A percentile compares a stretch with the other conserved stretches of the same genome.
Evolutionary conservation across 2,329 filamentous ascomycete genomes (phyloP).

Genomic region (Ophiocordyceps robertsii): DNA sequence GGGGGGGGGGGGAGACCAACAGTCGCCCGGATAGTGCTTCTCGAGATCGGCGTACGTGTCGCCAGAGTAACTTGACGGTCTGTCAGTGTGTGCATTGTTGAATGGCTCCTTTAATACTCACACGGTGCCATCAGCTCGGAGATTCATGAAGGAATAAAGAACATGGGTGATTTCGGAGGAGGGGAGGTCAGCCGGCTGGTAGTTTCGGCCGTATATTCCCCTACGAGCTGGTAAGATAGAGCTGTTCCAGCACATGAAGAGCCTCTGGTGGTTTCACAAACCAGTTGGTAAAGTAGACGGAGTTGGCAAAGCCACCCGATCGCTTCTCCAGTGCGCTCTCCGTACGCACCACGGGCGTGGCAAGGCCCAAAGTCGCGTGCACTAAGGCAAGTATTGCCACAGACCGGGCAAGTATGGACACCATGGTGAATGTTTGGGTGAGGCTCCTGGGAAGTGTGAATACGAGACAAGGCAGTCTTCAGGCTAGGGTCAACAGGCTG

Average conservation of each 20-base stretch:
- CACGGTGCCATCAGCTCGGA: conserved; percentile 59
- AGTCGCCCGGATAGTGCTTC: conserved; percentile 60
- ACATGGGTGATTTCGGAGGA: conserved; percentile 61
- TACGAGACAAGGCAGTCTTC: neutral
- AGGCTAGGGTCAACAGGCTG: neutral
- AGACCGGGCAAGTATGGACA: conserved; percentile 10
- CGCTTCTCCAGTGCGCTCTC: conserved; percentile 7
- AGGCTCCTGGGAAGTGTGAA: neutral
- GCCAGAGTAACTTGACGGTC: conserved; percentile 36
- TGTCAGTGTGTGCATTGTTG: neutral
- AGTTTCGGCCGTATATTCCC: conserved; percentile 66
- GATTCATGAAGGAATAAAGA: conserved; percentile 70
- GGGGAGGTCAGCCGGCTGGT: conserved; percentile 58
- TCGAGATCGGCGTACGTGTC: conserved; percentile 59
- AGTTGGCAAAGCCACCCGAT: conserved; percentile 17
- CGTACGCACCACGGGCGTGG: conserved; percentile 6
- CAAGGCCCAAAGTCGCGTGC: conserved; percentile 9
- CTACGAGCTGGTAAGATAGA: conserved; percentile 13
- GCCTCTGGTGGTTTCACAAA: conserved; percentile 8
- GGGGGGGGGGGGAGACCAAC: conserved; percentile 16
- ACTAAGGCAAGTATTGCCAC: conserved; percentile 14
- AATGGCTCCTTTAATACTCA: conserved; percentile 21
- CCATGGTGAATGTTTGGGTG: conserved; percentile 9
- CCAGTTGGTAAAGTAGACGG: conserved; percentile 37
- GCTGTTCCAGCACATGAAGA: neutral